Conservation (phyloP, 768 basidiomycete genomes). For the Naganishia randhawae region DNA sequence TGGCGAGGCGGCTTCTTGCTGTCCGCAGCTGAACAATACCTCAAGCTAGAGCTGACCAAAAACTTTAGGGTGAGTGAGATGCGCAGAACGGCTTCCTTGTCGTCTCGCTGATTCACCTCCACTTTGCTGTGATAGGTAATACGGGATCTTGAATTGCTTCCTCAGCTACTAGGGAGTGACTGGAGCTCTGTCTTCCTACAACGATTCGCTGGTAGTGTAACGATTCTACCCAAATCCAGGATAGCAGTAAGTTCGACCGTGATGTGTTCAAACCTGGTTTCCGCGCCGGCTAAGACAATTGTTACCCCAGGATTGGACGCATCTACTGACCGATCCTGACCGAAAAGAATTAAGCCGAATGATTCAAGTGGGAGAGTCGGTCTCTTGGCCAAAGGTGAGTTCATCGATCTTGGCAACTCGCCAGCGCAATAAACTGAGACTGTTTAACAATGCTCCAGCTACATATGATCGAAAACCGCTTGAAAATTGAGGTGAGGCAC, state of each 20-base stretch:
- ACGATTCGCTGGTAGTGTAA: slow-evolving; percentile 63
- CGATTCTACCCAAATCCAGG: slow-evolving; percentile 60
- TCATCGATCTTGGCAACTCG: too few species aligned
- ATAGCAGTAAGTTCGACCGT: slow-evolving; percentile 58
- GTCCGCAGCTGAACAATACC: slow-evolving; percentile 87
- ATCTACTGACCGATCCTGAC: slow-evolving; percentile 78
- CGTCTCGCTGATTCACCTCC: neutral
- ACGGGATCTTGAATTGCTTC: slow-evolving; percentile 89
- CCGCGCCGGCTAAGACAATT: neutral
- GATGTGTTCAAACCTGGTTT: slow-evolving; percentile 20
- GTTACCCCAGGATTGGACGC: slow-evolving; percentile 68
- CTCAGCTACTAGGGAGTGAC: slow-evolving; percentile 86
- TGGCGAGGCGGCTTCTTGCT: slow-evolving; percentile 94
- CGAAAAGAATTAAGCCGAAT: slow-evolving; percentile 74
- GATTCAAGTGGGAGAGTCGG: slow-evolving; percentile 78
- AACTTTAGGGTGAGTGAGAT: slow-evolving; percentile 69
- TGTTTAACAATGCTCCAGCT: slow-evolving; percentile 56
- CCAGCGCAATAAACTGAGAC: neutral
- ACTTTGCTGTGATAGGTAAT: slow-evolving; percentile 60
- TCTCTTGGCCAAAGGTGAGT: slow-evolving; percentile 92
- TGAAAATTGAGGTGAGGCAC: slow-evolving; percentile 51
- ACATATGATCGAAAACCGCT: slow-evolving; percentile 91
- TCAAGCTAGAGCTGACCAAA: slow-evolving; percentile 92
- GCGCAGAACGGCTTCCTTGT: neutral
- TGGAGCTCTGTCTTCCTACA: slow-evolving; percentile 97